A percentile compares a stretch with the other conserved stretches of the same genome.
Conservation (phyloP, 1,284 basidiomycete genomes). For the Wolfiporia cocos region DNA sequence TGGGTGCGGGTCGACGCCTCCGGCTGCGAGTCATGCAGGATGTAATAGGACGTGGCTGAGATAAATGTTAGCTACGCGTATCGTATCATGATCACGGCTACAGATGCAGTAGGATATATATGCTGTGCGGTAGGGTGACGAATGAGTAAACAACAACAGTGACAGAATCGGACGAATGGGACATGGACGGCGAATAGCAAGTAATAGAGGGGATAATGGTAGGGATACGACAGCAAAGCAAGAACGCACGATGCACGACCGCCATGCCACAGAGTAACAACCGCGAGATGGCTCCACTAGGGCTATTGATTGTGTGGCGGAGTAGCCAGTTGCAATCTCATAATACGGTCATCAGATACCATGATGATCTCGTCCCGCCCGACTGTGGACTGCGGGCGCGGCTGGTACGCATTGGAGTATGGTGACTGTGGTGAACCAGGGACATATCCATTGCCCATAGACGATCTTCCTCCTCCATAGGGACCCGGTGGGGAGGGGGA, state of each 20-base stretch:
- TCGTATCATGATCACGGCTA: slow-evolving; percentile 19
- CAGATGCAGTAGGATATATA: slow-evolving; percentile 25
- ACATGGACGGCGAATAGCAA: slow-evolving; percentile 5
- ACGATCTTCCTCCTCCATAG: slow-evolving; percentile 25
- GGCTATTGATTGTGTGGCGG: slow-evolving; percentile 4
- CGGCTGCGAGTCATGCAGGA: too few relatives aligned
- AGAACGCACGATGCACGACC: slow-evolving; percentile 14
- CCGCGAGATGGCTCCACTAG: slow-evolving; percentile 3
- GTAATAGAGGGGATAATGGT: slow-evolving; percentile 1
- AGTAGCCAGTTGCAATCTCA: slow-evolving; percentile 50
- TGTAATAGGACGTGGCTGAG: slow-evolving; percentile 13
- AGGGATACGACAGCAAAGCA: slow-evolving; percentile 4
- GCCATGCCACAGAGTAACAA: slow-evolving; percentile 10
- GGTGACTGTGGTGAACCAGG: slow-evolving; percentile 27
- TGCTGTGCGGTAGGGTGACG: slow-evolving; percentile 14
- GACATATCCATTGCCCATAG: slow-evolving; percentile 37
- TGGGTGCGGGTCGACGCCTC: too few relatives aligned
- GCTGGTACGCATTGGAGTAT: slow-evolving; percentile 36
- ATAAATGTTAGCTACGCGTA: slow-evolving; percentile 21
- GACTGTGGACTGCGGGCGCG: slow-evolving; percentile 32
- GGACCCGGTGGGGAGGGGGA: slow-evolving; percentile 14
- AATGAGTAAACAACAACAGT: slow-evolving; percentile 12
- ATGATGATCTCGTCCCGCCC: slow-evolving; percentile 75
- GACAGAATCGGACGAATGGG: slow-evolving; percentile 6
- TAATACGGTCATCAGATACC: slow-evolving; percentile 74